Evolutionary conservation across 2,329 filamentous ascomycete species (phyloP).

Genomic region (Fusarium sp.): DNA sequence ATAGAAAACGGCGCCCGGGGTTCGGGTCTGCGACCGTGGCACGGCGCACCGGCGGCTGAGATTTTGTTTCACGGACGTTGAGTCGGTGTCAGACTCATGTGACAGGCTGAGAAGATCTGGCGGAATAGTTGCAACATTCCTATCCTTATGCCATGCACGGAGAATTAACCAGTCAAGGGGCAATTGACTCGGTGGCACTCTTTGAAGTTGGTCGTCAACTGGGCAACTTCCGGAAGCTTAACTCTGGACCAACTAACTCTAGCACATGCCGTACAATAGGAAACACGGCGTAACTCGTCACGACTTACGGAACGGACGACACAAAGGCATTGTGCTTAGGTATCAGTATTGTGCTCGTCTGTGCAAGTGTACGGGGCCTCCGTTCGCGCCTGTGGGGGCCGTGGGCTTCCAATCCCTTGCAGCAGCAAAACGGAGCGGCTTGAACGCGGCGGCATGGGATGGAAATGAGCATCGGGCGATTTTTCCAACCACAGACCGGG

Average conservation of each 20-base stretch:
- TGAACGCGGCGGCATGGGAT: slow-evolving; percentile 31
- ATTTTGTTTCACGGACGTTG: slow-evolving; percentile 41
- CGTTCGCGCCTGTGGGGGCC: slow-evolving; percentile 27
- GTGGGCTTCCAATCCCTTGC: slow-evolving; percentile 37
- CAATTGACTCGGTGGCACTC: slow-evolving; percentile 14
- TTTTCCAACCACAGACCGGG: slow-evolving; percentile 12
- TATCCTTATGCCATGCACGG: slow-evolving; percentile 15
- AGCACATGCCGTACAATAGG: slow-evolving; percentile 12
- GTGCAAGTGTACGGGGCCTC: slow-evolving; percentile 21
- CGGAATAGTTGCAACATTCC: slow-evolving; percentile 16
- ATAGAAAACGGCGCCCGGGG: slow-evolving; percentile 16
- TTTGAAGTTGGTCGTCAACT: slow-evolving; percentile 13
- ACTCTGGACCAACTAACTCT: slow-evolving; percentile 13
- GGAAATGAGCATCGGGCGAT: slow-evolving; percentile 39
- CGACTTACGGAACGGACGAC: slow-evolving; percentile 12
- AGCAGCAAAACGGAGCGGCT: slow-evolving; percentile 35
- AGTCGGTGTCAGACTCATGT: slow-evolving; percentile 30
- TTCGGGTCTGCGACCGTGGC: slow-evolving; percentile 21
- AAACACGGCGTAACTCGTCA: slow-evolving; percentile 25
- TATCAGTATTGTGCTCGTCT: slow-evolving; percentile 28
- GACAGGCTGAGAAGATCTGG: slow-evolving; percentile 7
- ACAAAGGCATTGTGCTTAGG: slow-evolving; percentile 28
- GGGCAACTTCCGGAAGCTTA: slow-evolving; percentile 26
- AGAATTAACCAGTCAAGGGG: slow-evolving; percentile 1
- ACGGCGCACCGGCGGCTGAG: slow-evolving; percentile 39